Conservation (phyloP, 306 rosid species). For the Vigna reflexopilosa region DNA sequence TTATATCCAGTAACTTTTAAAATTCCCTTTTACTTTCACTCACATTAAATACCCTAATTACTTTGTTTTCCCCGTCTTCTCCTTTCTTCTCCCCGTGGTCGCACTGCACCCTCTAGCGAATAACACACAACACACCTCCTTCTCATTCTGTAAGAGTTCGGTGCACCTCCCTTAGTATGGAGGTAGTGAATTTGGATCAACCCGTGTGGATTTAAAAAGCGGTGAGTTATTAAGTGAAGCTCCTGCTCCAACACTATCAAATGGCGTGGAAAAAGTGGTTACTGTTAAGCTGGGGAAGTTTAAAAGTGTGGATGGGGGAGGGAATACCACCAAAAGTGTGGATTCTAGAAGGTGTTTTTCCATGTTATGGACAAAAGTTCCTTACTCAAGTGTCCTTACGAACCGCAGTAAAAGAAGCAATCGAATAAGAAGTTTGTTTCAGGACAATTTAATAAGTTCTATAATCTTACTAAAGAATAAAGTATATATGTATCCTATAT, state of each 20-base stretch:
- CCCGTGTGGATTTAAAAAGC: constrained; percentile 47
- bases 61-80: too few relatives aligned
- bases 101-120: too few relatives aligned
- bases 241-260: constrained; percentile 3
- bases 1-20: too few relatives aligned
- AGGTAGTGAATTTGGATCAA: constrained; percentile 53
- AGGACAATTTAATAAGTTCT: too few relatives aligned
- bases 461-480: too few relatives aligned
- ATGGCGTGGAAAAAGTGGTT: constrained; percentile 63
- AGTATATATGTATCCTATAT: too few relatives aligned
- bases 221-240: constrained; percentile 55
- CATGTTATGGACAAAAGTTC: constrained; percentile 84
- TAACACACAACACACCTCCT: too few relatives aligned
- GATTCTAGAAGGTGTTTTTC: constrained; percentile 92
- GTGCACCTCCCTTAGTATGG: background rate
- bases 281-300: constrained; percentile 88
- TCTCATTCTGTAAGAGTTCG: too few relatives aligned
- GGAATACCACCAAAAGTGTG: constrained; percentile 49
- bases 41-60: too few relatives aligned
- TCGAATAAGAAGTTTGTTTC: constrained; percentile 49
- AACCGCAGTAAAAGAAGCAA: constrained; percentile 57
- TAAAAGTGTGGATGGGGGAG: constrained; percentile 67
- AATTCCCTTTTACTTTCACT: too few relatives aligned
- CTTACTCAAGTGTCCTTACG: constrained; percentile 76
- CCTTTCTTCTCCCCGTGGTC: too few relatives aligned